Percentiles rank a stretch among this genome's conserved stretches.
phyloP scores from a whole-genome alignment of 2,329 filamentous ascomycete genomes.

The Diaporthe sp. region DNA sequence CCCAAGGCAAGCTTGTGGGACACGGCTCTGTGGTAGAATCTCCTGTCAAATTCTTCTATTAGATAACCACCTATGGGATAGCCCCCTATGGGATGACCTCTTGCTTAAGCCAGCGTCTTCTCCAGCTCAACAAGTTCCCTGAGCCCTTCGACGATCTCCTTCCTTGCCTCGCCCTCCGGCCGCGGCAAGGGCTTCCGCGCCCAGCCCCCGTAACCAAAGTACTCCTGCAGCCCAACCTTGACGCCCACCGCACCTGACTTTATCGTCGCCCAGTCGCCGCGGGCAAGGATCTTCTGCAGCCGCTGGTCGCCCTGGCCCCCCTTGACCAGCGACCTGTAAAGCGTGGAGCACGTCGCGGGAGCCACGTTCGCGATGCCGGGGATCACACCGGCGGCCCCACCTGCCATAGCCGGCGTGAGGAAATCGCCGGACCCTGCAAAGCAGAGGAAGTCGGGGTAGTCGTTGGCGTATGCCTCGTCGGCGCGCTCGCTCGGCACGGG shows the following conservation, averaged over 20 bases:
- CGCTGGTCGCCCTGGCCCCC: slow-evolving; percentile 68
- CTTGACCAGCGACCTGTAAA: slow-evolving; percentile 64
- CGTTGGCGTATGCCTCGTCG: slow-evolving; percentile 37
- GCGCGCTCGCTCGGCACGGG: not conserved
- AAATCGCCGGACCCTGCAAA: slow-evolving; percentile 82
- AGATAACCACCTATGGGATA: not conserved
- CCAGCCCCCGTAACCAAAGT: slow-evolving; percentile 74
- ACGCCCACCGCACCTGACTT: slow-evolving; percentile 77
- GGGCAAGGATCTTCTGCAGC: slow-evolving; percentile 71
- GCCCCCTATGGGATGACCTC: not conserved
- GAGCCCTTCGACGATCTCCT: slow-evolving; percentile 30
- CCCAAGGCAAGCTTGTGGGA: not conserved
- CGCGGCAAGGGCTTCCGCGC: slow-evolving; percentile 65
- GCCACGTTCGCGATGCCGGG: slow-evolving; percentile 79
- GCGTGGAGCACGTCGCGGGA: slow-evolving; percentile 68
- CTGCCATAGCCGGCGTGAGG: slow-evolving; percentile 76
- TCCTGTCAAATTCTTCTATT: not conserved
- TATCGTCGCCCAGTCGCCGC: slow-evolving; percentile 78
- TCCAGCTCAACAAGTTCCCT: slow-evolving; percentile 37
- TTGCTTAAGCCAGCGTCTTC: slow-evolving; percentile 2
- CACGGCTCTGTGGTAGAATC: not conserved
- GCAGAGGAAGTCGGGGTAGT: slow-evolving; percentile 67
- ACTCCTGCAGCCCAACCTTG: slow-evolving; percentile 73
- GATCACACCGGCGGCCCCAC: slow-evolving; percentile 79
- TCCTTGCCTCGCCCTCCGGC: slow-evolving; percentile 21